Evolutionary conservation across 768 basidiomycete species (phyloP).

Genomic region (Sistotremastrum suecicum): DNA sequence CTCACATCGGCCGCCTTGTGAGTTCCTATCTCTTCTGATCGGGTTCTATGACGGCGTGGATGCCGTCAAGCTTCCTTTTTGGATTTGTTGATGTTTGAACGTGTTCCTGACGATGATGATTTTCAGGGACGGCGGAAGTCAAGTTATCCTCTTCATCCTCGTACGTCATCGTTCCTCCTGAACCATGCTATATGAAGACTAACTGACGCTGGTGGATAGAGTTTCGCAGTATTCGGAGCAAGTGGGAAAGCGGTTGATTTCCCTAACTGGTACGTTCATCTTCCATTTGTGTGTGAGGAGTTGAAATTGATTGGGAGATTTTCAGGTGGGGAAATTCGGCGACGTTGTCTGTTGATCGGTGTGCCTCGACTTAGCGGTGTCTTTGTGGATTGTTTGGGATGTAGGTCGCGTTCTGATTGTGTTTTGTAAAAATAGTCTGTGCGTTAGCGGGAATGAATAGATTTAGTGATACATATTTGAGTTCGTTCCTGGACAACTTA

Average conservation of each 20-base stretch:
- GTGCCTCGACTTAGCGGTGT: slow-evolving; percentile 14
- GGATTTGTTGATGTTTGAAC: no score
- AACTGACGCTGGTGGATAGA: neutral
- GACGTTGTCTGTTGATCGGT: slow-evolving; percentile 24
- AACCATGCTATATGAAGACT: neutral
- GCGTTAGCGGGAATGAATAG: no score
- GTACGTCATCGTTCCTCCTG: slow-evolving; percentile 18
- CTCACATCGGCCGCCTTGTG: slow-evolving; percentile 30
- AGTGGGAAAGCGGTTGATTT: slow-evolving; percentile 28
- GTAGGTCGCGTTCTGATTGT: no score
- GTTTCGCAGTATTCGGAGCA: slow-evolving; percentile 25
- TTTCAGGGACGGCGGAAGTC: slow-evolving; percentile 27
- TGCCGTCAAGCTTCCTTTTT: no score
- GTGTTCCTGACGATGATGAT: neutral
- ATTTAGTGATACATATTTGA: no score
- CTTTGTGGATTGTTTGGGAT: no score
- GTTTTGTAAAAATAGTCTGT: no score
- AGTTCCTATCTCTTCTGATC: neutral
- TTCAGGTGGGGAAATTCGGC: slow-evolving; percentile 24
- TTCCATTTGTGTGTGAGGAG: slow-evolving; percentile 11
- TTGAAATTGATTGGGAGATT: slow-evolving; percentile 5
- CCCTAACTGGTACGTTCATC: slow-evolving; percentile 32
- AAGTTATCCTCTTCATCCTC: slow-evolving; percentile 35
- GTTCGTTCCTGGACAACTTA: no score
- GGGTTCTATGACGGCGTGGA: neutral